Base-by-base conservation (phyloP, 164 flowering plant genomes). In the Dillenia suffruticosa region DNA sequence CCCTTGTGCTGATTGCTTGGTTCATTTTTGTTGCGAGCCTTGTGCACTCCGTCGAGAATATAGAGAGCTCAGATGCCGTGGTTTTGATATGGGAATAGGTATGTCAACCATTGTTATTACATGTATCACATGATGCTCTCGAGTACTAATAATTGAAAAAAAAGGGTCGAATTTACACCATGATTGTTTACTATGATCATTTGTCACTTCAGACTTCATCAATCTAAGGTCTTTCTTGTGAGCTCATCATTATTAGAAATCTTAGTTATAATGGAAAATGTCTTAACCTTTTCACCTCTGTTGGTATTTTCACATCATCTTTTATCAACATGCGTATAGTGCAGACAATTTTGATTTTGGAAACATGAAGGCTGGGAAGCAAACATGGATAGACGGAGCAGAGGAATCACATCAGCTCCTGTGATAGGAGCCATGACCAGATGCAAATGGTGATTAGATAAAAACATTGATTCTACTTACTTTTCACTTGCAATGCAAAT, bases 31-130 rank as follows among this genome's bases (percentile, higher is more conserved):
- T 44, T 78, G 84, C 47, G 79, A 76, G 62, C 0, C 62, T n/a
- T 80, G 87, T 68, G 79, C 84, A 0, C 70, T 80, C 6, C 80
- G 84, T 57, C 87, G 80, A 68, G 84, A 71, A 44, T 75, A 80
- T 32, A 51, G 81, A n/a, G 76, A 77, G 66, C 81, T 80, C 66
- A 69, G 62, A 62, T 68, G 49, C 16, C 77, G 81, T 12, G 82
- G 84, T 0, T 78, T 72, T 57, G 81, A 80, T 54, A 72, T 77
- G 80, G 71, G 73, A 10, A 75, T 80, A 52, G 84, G 81, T 79
- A 68, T 8, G 8, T 32, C 12, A 32, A 5, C 46, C 8, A 19
- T 47, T 55, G 19, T 49, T 11, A 24, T 10, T 45, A 4, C 16
- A 51, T 51, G 16, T 14, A 15, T 11, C n/a, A 12, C 17, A 5